These are phyloP conservation scores for Chenopodium berlandieri DNA, from an alignment of 148 eudicot species.

Conservation along the genomic window DNA sequence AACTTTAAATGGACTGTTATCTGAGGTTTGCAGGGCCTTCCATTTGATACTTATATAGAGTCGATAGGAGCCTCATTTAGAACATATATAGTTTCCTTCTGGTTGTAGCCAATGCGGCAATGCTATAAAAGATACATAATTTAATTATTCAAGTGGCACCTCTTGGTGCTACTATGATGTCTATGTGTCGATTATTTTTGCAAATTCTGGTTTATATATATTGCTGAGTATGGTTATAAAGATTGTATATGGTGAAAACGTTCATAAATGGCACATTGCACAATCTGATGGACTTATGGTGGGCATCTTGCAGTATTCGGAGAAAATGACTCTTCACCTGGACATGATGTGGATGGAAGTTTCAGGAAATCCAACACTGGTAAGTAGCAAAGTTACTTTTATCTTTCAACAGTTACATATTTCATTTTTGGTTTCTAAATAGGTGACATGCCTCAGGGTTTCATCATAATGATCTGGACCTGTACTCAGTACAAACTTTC, in stretches of 20 bases:
- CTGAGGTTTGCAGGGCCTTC: neutral
- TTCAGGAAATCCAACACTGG: conserved; percentile 44
- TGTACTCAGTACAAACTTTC: conserved; percentile 35
- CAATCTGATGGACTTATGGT: conserved; percentile 15
- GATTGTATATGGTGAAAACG: neutral
- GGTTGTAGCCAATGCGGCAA: neutral
- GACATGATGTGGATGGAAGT: conserved; percentile 43
- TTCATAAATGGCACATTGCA: neutral
- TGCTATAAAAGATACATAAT: too few relatives aligned
- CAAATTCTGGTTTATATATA: neutral
- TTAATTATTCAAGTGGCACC: too few relatives aligned
- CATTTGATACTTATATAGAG: neutral
- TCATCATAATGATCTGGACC: conserved; percentile 34
- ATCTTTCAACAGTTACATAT: neutral
- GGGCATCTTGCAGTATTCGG: conserved; percentile 33
- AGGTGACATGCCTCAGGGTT: conserved; percentile 34
- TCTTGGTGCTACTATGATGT: neutral
- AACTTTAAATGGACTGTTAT: neutral
- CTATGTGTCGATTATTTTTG: neutral
- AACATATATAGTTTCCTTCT: neutral
- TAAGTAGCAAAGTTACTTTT: conserved; percentile 20
- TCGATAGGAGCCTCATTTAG: neutral
- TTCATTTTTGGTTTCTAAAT: conserved; percentile 15
- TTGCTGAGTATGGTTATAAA: neutral
- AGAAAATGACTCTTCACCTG: conserved; percentile 39